Evolutionary conservation across 108 stramenopile species (phyloP).

Genomic region (Seminavis robusta): DNA sequence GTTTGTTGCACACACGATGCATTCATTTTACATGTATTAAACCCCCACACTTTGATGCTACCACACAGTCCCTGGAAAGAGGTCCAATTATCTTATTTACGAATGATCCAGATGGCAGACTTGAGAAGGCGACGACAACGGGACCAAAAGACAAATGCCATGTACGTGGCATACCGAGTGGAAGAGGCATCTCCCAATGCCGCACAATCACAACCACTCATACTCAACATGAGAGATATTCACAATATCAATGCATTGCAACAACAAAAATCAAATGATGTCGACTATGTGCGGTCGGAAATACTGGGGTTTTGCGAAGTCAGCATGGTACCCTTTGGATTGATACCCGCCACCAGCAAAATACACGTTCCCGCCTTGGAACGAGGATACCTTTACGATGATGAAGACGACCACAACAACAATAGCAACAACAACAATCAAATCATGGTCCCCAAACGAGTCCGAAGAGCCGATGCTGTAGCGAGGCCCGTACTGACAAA

Average conservation of each 20-base stretch:
- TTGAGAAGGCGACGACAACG: conserved; percentile 29
- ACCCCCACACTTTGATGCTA: too few species aligned
- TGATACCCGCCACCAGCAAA: too few species aligned
- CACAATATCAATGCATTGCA: conserved; percentile 16
- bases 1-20: neutral
- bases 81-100: conserved; percentile 29
- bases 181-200: neutral
- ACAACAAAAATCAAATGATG: conserved; percentile 3
- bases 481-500: conserved; percentile 65
- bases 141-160: conserved; percentile 29
- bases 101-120: conserved; percentile 30
- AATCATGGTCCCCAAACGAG: conserved; percentile 3
- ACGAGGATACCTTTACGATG: too few species aligned
- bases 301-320: conserved; percentile 77
- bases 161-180: conserved; percentile 52
- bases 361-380: too few species aligned
- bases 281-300: conserved; percentile 52
- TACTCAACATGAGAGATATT: conserved; percentile 46
- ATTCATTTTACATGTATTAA: neutral
- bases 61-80: conserved; percentile 40
- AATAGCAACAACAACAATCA: neutral
- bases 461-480: neutral
- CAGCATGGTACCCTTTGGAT: conserved; percentile 59
- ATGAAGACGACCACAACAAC: too few species aligned
- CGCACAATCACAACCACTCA: conserved; percentile 38